Evolutionary conservation across 2,329 filamentous ascomycete genomes (phyloP).

Genomic region (Cytospora paraplurivora): DNA sequence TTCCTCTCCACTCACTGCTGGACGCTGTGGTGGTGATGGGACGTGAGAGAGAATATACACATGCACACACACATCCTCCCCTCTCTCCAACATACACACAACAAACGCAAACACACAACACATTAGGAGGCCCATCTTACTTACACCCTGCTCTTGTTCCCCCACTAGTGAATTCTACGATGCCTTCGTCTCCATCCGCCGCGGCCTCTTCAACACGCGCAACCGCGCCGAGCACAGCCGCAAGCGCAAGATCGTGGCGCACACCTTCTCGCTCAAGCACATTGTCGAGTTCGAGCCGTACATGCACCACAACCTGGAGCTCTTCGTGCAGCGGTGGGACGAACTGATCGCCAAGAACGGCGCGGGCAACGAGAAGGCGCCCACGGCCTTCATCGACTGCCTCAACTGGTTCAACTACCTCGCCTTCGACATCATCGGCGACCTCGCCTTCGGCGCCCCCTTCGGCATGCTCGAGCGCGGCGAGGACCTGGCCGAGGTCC

Average conservation of each 20-base stretch:
- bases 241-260: conserved; percentile 85
- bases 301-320: conserved; percentile 76
- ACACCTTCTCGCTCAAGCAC: conserved; percentile 83
- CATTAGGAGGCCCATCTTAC: background rate
- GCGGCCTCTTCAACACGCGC: conserved; percentile 87
- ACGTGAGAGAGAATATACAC: background rate
- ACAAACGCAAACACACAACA: background rate
- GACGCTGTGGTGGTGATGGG: background rate
- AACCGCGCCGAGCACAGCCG: conserved; percentile 79
- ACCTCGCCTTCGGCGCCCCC: conserved; percentile 71
- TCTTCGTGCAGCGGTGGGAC: conserved; percentile 75
- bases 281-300: conserved; percentile 86
- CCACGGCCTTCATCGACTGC: conserved; percentile 67
- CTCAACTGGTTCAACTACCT: conserved; percentile 78
- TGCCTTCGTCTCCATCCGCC: conserved; percentile 83
- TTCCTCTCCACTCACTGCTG: background rate
- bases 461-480: conserved; percentile 83
- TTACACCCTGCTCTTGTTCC: background rate
- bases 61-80: background rate
- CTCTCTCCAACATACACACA: background rate
- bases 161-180: conserved; percentile 77
- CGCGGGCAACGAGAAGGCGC: conserved; percentile 46
- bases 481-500: conserved; percentile 75
- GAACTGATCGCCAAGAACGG: conserved; percentile 49
- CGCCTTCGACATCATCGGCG: conserved; percentile 56